These are phyloP conservation scores for Aspergillus hiratsukae DNA, from an alignment of 2,329 filamentous ascomycete species.

Conservation along the genomic window DNA sequence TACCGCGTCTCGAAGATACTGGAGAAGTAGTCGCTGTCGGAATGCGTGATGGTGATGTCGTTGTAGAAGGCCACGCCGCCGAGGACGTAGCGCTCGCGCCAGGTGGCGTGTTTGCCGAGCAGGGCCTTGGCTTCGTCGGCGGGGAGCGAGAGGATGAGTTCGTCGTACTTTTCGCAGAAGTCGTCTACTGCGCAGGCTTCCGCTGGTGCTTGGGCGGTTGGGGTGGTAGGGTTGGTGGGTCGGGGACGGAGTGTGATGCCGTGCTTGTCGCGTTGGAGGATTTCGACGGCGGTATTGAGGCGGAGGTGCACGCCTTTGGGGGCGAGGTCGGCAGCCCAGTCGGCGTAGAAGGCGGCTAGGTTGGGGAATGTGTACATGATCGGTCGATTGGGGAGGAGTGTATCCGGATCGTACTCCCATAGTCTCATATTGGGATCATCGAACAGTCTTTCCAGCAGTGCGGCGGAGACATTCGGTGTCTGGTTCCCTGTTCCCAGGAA, in stretches of 20 bases:
- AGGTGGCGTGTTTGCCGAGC: constrained; percentile 49
- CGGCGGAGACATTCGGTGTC: constrained; percentile 65
- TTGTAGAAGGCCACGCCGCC: constrained; percentile 64
- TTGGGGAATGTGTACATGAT: constrained; percentile 60
- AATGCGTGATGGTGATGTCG: constrained; percentile 60
- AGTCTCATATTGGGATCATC: constrained; percentile 56
- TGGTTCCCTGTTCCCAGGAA: constrained; percentile 74
- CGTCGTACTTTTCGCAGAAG: constrained; percentile 51
- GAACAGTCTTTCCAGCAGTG: constrained; percentile 60
- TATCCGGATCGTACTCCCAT: constrained; percentile 56
- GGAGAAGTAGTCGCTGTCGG: constrained; percentile 55
- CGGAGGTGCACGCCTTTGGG: constrained; percentile 52
- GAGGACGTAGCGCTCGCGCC: constrained; percentile 62
- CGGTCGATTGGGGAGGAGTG: constrained; percentile 51
- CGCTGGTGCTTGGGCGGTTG: background rate
- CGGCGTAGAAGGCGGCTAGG: constrained; percentile 53
- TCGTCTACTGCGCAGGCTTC: background rate
- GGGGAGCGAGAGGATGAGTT: constrained; percentile 54
- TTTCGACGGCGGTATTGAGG: constrained; percentile 32
- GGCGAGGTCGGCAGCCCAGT: constrained; percentile 51
- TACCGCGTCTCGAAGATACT: constrained; percentile 55
- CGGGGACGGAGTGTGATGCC: constrained; percentile 46
- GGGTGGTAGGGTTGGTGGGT: constrained; percentile 10
- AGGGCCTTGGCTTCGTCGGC: constrained; percentile 54
- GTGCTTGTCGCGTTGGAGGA: constrained; percentile 47